A percentile compares a stretch with the other conserved stretches of the same genome.
phyloP scores from a whole-genome alignment of 1,284 basidiomycete species.

The Irpex sp. region DNA sequence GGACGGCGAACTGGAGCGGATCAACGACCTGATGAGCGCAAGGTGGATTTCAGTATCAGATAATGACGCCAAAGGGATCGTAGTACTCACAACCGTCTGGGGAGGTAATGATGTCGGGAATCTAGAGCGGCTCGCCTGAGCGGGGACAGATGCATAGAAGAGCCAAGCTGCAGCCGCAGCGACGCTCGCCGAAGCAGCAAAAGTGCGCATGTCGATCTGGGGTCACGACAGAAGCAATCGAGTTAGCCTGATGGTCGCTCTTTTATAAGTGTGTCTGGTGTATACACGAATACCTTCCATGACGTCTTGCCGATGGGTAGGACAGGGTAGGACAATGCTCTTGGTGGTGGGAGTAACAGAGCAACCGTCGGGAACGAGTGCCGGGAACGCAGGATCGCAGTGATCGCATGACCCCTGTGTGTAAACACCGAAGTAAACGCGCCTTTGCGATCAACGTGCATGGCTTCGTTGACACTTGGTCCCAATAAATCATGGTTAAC shows the following conservation, averaged over 20 bases:
- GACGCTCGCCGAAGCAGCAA: background rate
- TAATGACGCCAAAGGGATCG: background rate
- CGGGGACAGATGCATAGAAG: background rate
- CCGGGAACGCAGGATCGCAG: background rate
- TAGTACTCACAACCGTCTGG: background rate
- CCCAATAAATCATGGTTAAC: background rate
- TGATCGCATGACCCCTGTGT: background rate
- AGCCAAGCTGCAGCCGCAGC: background rate
- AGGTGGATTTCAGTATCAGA: background rate
- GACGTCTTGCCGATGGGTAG: background rate
- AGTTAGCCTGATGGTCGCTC: background rate
- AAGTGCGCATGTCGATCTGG: background rate
- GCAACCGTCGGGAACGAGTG: background rate
- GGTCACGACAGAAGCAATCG: background rate
- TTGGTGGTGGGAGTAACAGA: background rate
- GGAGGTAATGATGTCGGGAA: background rate
- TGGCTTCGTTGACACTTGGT: background rate
- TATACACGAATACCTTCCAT: background rate
- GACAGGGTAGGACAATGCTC: background rate
- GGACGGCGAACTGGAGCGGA: constrained; percentile 26
- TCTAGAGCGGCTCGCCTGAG: background rate
- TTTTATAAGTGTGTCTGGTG: background rate
- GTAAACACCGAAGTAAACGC: background rate
- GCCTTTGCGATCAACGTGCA: background rate
- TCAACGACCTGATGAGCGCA: constrained; percentile 24